Percentiles rank a stretch among this genome's conserved stretches.
phyloP scores from a whole-genome alignment of 2,329 filamentous ascomycete species.

The Beauveria varroae region DNA sequence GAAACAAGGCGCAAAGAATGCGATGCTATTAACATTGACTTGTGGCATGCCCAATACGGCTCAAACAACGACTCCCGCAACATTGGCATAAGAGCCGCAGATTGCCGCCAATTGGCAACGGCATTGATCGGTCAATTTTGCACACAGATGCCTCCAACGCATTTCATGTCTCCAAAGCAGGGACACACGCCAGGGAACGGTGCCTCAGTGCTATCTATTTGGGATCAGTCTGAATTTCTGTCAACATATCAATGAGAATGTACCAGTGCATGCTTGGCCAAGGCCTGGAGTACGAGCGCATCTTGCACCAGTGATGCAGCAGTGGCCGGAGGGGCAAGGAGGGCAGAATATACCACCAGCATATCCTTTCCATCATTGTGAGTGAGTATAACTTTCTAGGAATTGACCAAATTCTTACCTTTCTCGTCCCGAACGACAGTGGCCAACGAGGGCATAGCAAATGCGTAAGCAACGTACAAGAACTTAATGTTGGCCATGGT shows the following conservation, averaged over 20 bases:
- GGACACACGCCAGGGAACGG: slow-evolving; percentile 3
- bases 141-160: background rate
- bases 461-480: background rate
- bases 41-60: no score
- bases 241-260: background rate
- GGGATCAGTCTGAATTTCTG: background rate
- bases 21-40: no score
- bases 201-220: background rate
- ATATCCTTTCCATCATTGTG: background rate
- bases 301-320: background rate
- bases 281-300: background rate
- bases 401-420: background rate
- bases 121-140: background rate
- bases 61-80: background rate
- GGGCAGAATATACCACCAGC: background rate
- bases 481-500: background rate
- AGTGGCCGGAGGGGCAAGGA: background rate
- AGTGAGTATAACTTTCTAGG: background rate
- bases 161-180: background rate
- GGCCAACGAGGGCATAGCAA: background rate
- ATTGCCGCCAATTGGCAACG: background rate
- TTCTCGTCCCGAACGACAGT: background rate
- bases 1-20: background rate
- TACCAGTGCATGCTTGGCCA: background rate
- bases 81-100: background rate